phyloP scores from a whole-genome alignment of 176 grass and related monocot species.

The Oryza meyeriana region DNA sequence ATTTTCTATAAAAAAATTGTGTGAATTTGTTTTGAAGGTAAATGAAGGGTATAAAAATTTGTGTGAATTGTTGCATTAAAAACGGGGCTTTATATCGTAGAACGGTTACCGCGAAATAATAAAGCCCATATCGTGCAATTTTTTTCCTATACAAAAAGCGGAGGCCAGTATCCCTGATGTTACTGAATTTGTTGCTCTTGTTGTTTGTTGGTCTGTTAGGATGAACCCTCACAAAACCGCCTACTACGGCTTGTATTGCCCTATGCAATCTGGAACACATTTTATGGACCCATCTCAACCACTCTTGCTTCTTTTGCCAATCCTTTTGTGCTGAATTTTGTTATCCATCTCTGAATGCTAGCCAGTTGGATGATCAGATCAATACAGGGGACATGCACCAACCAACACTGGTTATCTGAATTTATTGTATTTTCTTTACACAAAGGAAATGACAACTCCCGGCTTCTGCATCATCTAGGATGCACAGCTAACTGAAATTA shows the following conservation, averaged over 20 bases:
- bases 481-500: no score
- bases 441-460: no score
- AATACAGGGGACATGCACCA: not conserved
- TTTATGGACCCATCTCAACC: not conserved
- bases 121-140: not conserved
- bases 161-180: no score
- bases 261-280: no score
- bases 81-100: not conserved
- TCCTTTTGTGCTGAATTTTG: not conserved
- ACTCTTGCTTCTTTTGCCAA: not conserved
- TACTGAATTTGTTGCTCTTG: not conserved
- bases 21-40: no score
- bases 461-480: no score
- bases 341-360: not conserved
- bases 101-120: not conserved
- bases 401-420: not conserved
- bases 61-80: no score
- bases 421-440: not conserved
- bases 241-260: not conserved
- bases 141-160: no score
- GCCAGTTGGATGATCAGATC: not conserved
- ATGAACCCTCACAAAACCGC: not conserved
- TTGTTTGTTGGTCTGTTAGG: not conserved
- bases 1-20: no score
- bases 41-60: no score